These are phyloP conservation scores for Lachancea quebecensis DNA, from an alignment of 805 yeast species.

Conservation along the genomic window DNA sequence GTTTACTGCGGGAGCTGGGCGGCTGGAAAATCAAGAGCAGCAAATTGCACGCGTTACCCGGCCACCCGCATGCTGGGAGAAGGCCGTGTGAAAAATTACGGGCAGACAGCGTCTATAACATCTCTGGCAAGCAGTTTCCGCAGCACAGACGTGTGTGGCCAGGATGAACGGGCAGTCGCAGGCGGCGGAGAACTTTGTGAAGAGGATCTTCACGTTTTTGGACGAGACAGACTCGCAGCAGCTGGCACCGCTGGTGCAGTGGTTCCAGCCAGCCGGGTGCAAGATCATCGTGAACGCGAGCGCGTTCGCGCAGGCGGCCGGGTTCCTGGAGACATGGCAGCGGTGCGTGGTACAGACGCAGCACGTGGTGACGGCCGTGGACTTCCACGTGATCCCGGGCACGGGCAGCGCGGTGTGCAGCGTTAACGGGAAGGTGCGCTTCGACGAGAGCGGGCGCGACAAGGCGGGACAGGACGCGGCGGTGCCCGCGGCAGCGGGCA, in stretches of 20 bases:
- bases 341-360: slow-evolving; percentile 38
- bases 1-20: no score
- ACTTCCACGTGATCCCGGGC: slow-evolving; percentile 63
- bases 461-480: slow-evolving; percentile 60
- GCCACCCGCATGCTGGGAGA: no score
- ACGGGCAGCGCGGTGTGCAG: slow-evolving; percentile 47
- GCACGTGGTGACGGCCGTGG: slow-evolving; percentile 58
- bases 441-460: slow-evolving; percentile 69
- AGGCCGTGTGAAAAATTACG: no score
- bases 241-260: slow-evolving; percentile 22
- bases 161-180: slow-evolving; percentile 19
- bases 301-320: slow-evolving; percentile 26
- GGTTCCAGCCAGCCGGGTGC: slow-evolving; percentile 22
- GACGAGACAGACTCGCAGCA: slow-evolving; percentile 30
- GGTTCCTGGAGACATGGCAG: slow-evolving; percentile 29
- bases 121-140: no score
- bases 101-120: no score
- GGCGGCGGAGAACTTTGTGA: slow-evolving; percentile 28
- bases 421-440: slow-evolving; percentile 53
- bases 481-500: slow-evolving; percentile 21
- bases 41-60: no score
- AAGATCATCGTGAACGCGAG: slow-evolving; percentile 28
- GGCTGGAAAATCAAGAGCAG: no score
- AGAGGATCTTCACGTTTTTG: slow-evolving; percentile 30
- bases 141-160: not conserved